These are phyloP conservation scores for Aspergillus nomiae DNA, from an alignment of 2,329 filamentous ascomycete species.

Conservation along the genomic window DNA sequence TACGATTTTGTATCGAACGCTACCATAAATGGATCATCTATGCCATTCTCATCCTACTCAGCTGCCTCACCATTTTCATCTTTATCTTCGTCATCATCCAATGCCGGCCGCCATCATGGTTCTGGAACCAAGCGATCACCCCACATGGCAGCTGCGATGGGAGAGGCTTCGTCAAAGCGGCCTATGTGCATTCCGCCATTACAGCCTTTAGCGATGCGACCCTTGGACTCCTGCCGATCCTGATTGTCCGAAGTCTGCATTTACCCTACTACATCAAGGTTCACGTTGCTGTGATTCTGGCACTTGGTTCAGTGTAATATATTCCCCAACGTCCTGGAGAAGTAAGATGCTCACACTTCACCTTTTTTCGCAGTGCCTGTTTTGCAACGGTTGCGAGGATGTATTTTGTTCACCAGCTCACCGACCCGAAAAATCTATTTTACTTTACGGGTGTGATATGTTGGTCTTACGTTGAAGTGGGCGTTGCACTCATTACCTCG, in stretches of 20 bases:
- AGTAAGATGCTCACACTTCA: background rate
- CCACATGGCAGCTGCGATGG: background rate
- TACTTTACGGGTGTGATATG: background rate
- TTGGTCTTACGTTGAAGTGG: slow-evolving; percentile 5
- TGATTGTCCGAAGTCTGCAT: slow-evolving; percentile 4
- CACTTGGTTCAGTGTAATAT: slow-evolving; percentile 3
- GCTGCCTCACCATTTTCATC: background rate
- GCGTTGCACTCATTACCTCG: slow-evolving; percentile 1
- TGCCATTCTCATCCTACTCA: background rate
- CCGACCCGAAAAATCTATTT: slow-evolving; percentile 8
- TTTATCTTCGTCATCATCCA: slow-evolving; percentile 4
- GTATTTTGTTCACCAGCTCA: slow-evolving; percentile 1
- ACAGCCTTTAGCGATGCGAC: background rate
- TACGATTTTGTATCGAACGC: slow-evolving; percentile 1
- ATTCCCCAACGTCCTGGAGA: background rate
- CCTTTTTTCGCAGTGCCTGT: background rate
- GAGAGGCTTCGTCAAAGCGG: background rate
- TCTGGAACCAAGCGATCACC: slow-evolving; percentile 3
- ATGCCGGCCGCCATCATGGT: slow-evolving; percentile 2
- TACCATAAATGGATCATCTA: slow-evolving; percentile 1
- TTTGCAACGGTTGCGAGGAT: slow-evolving; percentile 1
- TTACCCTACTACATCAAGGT: background rate
- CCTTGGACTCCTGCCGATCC: slow-evolving; percentile 1
- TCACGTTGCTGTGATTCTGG: background rate
- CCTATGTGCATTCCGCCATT: slow-evolving; percentile 7